A percentile compares a stretch with the other conserved stretches of the same genome.
phyloP scores from a whole-genome alignment of 2,329 filamentous ascomycete genomes.

The Sporothrix mexicana region DNA sequence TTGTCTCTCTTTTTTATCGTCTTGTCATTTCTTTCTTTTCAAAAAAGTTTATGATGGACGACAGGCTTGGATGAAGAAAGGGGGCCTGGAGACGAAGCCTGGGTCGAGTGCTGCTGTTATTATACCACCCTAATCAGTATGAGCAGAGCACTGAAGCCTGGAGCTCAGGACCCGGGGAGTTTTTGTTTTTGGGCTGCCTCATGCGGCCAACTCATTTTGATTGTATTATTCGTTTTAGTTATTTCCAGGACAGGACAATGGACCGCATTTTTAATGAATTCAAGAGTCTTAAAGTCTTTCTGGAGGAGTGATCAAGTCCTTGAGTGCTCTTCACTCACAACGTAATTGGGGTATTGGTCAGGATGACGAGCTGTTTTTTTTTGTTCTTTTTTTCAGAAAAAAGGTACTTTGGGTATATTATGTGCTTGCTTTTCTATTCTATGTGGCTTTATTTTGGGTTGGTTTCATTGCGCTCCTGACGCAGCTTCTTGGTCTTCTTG shows the following conservation, averaged over 20 bases:
- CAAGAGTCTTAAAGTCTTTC: no score
- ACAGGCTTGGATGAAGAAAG: constrained; percentile 24
- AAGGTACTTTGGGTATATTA: constrained; percentile 18
- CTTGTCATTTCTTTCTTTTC: constrained; percentile 14
- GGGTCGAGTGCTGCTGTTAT: constrained; percentile 28
- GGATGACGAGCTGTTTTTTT: neutral
- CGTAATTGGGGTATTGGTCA: neutral
- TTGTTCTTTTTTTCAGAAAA: no score
- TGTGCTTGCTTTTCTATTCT: neutral
- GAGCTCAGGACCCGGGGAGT: constrained; percentile 30
- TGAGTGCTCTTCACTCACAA: neutral
- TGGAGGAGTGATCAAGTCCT: no score
- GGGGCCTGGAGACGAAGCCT: constrained; percentile 9
- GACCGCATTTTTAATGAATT: constrained; percentile 20
- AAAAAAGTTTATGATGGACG: constrained; percentile 28
- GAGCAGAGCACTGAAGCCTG: constrained; percentile 32
- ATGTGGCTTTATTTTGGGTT: neutral
- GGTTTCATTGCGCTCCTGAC: neutral
- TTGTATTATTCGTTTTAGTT: constrained; percentile 35
- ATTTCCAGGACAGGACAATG: constrained; percentile 29
- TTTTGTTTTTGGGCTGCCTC: constrained; percentile 19
- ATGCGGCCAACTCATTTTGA: constrained; percentile 33
- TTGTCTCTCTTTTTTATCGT: constrained; percentile 32
- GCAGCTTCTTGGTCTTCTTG: constrained; percentile 26
- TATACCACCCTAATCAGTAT: no score